A percentile compares a stretch with the other conserved stretches of the same genome.
These are phyloP conservation scores for Pilaira anomala DNA, from an alignment of 192 early-diverging fungal species.

Conservation along the genomic window DNA sequence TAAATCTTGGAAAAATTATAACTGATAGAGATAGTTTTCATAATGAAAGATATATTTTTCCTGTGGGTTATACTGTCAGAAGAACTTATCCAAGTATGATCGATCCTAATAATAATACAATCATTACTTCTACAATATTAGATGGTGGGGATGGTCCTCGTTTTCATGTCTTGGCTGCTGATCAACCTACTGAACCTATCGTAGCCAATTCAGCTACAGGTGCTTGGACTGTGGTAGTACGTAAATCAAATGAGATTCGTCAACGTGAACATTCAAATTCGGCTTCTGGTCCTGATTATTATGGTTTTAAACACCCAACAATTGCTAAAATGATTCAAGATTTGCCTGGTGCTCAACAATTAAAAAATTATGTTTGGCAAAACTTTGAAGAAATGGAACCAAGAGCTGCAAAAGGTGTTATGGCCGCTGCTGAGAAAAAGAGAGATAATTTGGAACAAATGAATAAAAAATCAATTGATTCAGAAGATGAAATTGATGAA, in stretches of 20 bases:
- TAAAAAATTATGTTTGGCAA: constrained; percentile 68
- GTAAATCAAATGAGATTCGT: constrained; percentile 75
- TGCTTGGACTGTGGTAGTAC: constrained; percentile 81
- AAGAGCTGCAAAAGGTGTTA: constrained; percentile 49
- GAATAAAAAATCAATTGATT: constrained; percentile 3
- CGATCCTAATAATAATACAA: constrained; percentile 49
- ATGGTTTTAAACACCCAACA: constrained; percentile 83
- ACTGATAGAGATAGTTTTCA: constrained; percentile 76
- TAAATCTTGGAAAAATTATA: constrained; percentile 65
- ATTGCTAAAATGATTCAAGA: constrained; percentile 86
- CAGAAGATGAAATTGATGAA: neutral
- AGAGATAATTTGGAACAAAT: constrained; percentile 31
- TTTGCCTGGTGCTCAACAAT: constrained; percentile 67
- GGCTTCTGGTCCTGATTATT: constrained; percentile 85
- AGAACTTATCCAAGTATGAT: constrained; percentile 69
- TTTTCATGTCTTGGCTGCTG: constrained; percentile 80
- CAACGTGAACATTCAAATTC: constrained; percentile 76
- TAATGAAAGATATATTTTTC: constrained; percentile 88
- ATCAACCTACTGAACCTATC: constrained; percentile 64
- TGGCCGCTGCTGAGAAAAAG: constrained; percentile 35
- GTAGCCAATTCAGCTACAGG: constrained; percentile 80
- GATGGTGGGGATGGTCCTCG: constrained; percentile 71
- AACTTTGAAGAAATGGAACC: constrained; percentile 61
- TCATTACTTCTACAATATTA: constrained; percentile 59
- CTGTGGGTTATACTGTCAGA: constrained; percentile 75